phyloP scores from a whole-genome alignment of 257 asterid species.

The Penstemon barbatus region DNA sequence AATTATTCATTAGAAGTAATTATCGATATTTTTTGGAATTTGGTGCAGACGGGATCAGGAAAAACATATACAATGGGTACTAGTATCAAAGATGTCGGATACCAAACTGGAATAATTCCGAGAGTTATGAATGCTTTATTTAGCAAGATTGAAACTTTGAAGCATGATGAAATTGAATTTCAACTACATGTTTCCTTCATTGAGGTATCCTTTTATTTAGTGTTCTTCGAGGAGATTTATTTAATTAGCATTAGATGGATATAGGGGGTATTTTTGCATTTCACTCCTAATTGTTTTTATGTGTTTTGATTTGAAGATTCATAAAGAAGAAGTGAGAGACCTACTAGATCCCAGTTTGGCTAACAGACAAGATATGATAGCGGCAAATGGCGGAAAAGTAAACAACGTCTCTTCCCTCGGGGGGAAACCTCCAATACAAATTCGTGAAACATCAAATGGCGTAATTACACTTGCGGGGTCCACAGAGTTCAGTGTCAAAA shows the following conservation, averaged over 20 bases:
- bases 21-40: slow-evolving; percentile 7
- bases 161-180: slow-evolving; percentile 76
- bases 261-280: too few relatives aligned
- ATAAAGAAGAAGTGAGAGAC: slow-evolving; percentile 97
- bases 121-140: slow-evolving; percentile 83
- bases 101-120: slow-evolving; percentile 78
- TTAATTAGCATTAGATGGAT: too few relatives aligned
- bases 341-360: slow-evolving; percentile 62
- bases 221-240: background rate
- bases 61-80: slow-evolving; percentile 99
- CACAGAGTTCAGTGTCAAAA: slow-evolving; percentile 75
- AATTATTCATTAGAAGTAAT: slow-evolving; percentile 1
- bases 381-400: slow-evolving; percentile 73
- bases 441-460: slow-evolving; percentile 93
- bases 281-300: background rate
- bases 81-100: slow-evolving; percentile 71
- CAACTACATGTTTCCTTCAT: slow-evolving; percentile 93
- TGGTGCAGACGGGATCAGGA: slow-evolving; percentile 95
- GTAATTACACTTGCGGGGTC: slow-evolving; percentile 99
- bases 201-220: slow-evolving; percentile 52
- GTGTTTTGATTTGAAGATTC: slow-evolving; percentile 59
- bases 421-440: slow-evolving; percentile 90
- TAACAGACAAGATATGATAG: slow-evolving; percentile 52
- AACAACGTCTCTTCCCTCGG: slow-evolving; percentile 34
- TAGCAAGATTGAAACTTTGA: slow-evolving; percentile 76